These are phyloP conservation scores for Cercophora newfieldiana DNA, from an alignment of 495 filamentous ascomycete genomes.

Conservation along the genomic window DNA sequence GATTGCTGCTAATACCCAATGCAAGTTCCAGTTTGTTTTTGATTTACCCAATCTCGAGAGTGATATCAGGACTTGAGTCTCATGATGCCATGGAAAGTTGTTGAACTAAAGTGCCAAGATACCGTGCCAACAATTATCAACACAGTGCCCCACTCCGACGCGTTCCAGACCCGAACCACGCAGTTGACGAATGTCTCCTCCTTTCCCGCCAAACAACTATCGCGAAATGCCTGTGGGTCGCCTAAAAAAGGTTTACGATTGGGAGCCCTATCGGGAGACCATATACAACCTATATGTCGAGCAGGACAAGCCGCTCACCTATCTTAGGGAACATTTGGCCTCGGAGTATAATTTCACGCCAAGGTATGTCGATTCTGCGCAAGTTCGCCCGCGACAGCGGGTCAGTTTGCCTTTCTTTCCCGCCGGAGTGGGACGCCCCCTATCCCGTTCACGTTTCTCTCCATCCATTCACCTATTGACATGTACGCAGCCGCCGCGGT, in stretches of 20 bases:
- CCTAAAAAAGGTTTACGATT: constrained; percentile 70
- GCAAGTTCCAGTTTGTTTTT: too few species aligned
- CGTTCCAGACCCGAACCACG: background rate
- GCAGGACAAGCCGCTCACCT: constrained; percentile 66
- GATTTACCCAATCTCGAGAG: too few species aligned
- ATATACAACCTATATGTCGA: constrained; percentile 73
- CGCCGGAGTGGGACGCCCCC: constrained; percentile 8
- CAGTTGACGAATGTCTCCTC: too few species aligned
- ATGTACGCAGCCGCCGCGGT: constrained; percentile 61
- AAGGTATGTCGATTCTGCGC: constrained; percentile 51
- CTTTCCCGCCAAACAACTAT: background rate
- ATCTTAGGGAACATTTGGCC: constrained; percentile 65
- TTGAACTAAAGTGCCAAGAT: background rate
- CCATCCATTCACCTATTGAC: constrained; percentile 7
- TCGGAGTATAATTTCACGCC: constrained; percentile 62
- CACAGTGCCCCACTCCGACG: background rate
- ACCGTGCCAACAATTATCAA: background rate
- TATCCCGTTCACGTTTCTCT: constrained; percentile 4
- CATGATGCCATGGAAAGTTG: too few species aligned
- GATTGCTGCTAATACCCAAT: too few species aligned
- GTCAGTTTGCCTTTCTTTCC: constrained; percentile 12
- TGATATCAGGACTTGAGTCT: too few species aligned
- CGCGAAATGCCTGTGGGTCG: background rate
- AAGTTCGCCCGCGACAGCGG: too few species aligned
- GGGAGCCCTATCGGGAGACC: constrained; percentile 68